phyloP scores from a whole-genome alignment of 2,329 filamentous ascomycete genomes.

The Beauveria caledonica region DNA sequence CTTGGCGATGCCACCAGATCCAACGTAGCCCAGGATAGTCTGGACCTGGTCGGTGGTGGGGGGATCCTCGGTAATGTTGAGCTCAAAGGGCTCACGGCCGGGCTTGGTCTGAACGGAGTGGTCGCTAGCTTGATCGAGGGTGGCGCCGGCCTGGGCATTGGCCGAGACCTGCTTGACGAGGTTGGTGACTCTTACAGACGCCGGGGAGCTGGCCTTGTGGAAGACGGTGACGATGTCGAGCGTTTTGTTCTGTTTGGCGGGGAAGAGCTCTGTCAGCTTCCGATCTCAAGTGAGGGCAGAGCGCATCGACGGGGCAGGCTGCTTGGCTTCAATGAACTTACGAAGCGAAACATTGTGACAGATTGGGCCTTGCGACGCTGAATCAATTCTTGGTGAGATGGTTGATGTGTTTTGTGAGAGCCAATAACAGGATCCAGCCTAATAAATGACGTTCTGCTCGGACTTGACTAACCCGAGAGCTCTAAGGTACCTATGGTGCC shows the following conservation, averaged over 20 bases:
- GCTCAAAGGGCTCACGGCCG: constrained; percentile 65
- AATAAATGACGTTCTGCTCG: not conserved
- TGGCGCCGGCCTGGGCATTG: constrained; percentile 57
- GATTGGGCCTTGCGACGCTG: not conserved
- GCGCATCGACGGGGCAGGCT: not conserved
- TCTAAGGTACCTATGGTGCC: too few relatives aligned
- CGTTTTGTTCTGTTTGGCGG: constrained; percentile 54
- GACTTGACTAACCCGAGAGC: not conserved
- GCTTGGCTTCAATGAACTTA: constrained; percentile 22
- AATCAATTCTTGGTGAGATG: not conserved
- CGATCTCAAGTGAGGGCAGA: not conserved
- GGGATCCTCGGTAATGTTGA: constrained; percentile 70
- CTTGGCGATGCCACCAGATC: constrained; percentile 46
- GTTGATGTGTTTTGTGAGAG: not conserved
- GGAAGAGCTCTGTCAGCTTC: not conserved
- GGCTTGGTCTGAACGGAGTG: constrained; percentile 48
- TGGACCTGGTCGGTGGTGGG: constrained; percentile 78
- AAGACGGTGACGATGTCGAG: constrained; percentile 94
- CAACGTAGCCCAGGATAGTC: constrained; percentile 78
- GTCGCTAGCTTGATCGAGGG: constrained; percentile 65
- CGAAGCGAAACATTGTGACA: constrained; percentile 39
- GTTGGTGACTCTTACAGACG: constrained; percentile 64
- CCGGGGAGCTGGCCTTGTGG: constrained; percentile 68
- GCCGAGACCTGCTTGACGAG: constrained; percentile 76
- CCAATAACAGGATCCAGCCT: not conserved